Conservation (phyloP, 352 stramenopile species). For the Pythium folliculosum region DNA sequence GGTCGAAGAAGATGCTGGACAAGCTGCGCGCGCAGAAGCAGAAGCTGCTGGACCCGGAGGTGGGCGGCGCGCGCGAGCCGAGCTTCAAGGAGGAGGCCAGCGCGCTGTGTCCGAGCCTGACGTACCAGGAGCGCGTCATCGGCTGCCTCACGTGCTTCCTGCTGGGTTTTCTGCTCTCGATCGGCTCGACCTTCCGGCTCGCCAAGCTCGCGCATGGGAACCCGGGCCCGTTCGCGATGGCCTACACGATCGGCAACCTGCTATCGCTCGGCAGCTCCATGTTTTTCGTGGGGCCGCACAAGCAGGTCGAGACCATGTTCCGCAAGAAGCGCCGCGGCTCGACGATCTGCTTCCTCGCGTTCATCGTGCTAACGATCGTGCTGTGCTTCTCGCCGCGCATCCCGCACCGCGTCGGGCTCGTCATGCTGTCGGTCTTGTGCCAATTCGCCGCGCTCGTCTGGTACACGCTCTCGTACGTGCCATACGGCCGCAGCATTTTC, state of each 20-base stretch:
- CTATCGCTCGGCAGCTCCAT: constrained; percentile 79
- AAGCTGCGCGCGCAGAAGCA: constrained; percentile 67
- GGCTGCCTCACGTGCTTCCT: constrained; percentile 80
- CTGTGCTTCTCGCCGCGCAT: constrained; percentile 74
- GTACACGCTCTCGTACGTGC: constrained; percentile 90
- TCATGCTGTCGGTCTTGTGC: constrained; percentile 72
- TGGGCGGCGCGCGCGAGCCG: constrained; percentile 29
- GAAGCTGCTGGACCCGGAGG: constrained; percentile 79
- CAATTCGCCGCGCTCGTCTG: constrained; percentile 83
- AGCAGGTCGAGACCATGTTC: constrained; percentile 86
- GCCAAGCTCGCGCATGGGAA: constrained; percentile 76
- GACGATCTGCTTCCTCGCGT: constrained; percentile 71
- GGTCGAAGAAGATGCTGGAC: constrained; percentile 59
- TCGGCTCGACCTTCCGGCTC: constrained; percentile 82
- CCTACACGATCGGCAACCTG: constrained; percentile 87
- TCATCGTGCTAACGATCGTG: constrained; percentile 75
- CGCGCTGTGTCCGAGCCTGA: constrained; percentile 66
- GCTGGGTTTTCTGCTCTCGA: constrained; percentile 78
- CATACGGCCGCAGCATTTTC: constrained; percentile 78
- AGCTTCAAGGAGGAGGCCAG: constrained; percentile 36
- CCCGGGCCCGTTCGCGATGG: constrained; percentile 79
- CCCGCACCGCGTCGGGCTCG: constrained; percentile 65
- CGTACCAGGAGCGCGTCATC: constrained; percentile 86
- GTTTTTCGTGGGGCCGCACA: constrained; percentile 86
- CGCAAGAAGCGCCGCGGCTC: constrained; percentile 71